Base-by-base conservation (phyloP, 495 filamentous ascomycete genomes). In the Podospora appendiculata region DNA sequence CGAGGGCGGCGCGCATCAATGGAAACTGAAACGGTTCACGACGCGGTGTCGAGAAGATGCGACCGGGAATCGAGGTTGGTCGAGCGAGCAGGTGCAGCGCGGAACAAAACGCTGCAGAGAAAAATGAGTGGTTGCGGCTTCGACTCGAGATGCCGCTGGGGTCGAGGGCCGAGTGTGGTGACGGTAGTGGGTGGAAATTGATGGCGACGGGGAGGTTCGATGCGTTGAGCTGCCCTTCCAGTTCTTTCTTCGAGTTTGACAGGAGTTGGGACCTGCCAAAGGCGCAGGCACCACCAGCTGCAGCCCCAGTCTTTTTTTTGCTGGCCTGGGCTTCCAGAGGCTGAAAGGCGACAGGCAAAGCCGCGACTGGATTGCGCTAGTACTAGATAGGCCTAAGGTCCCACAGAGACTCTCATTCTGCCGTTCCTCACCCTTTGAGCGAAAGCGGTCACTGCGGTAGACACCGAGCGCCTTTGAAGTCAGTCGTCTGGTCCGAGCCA, bases 1-100 rank as follows among this genome's bases (percentile, higher is more conserved):
- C 55, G 55, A 25, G 25, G 25, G 25, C 25, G 25, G 25, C 25
- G 25, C 60, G 59, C 57, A 60, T 65, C 62, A 56, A 65, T 55
- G 25, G 25, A 25, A 25, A 25, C 25, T 25, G 25, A 25, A 25
- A 25, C 25, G 25, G 57, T 48, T 45, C 48, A 18, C 49, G 38
- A 53, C 55, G 56, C 57, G 50, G 47, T n/a, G 35, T 42, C 19
- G 38, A 55, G 48, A 53, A 51, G 32, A 51, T 25, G 25, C 25
- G 25, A 25, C 25, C 25, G 25, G 25, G 2, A 25, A 25, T 25
- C 25, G 25, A 25, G 25, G 25, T 25, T 2, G 25, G 25, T 25
- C 25, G 25, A 25, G 25, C 25, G 25, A 25, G 25, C 25, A 25
- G 25, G 25, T 5, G 25, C 25, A 25, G 25, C 25, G 25, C 25